Base-by-base conservation (phyloP, 78 protist genomes). In the Dictyostelium firmibasis region DNA sequence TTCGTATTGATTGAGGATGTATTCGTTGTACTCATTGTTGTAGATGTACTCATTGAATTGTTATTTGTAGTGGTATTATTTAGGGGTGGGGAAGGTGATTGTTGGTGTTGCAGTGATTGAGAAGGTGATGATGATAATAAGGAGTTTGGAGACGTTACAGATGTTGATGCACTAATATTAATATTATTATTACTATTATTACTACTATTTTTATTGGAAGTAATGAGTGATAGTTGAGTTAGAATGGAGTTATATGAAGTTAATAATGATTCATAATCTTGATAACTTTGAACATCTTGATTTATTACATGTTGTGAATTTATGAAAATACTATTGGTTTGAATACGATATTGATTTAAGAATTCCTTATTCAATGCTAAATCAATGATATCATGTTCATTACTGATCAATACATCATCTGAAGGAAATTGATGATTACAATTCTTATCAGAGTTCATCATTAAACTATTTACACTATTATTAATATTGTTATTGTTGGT, bases 341-440 rank as follows among this genome's bases (percentile, higher is more conserved):
- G 94, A 25, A 78, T 75, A 57, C 83, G 70, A 29, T 89, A 89
- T 47, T 89, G 94, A 41, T 89, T 75, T 5, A 89, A 27, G 11
- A 79, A 43, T 27, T 78, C 86, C 25, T 64, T 81, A 36, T 81
- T 76, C 16, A 75, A 36, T 47, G 94, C 83, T 4, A 89, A 20
- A 7, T 89, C 94, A 0, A 69, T 83, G 4, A 89, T 81, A n/a
- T 78, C 94, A 33, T 78, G 94, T 20, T 89, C 87, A 16, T 70
- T 43, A 43, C 33, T 14, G 4, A 33, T 11, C 2, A 81, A 16
- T 13, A 14, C 10, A 57, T 53, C 86, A 2, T 47, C 31, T 7
- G 25, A 25, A 33, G 36, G 57, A 4, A 33, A 53, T 81, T 33
- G 29, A 20, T 81, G 41, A 31, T 53, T 25, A 23, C 74, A 31